Evolutionary conservation across 1,284 basidiomycete genomes (phyloP), one percentile per base, ranked within the genome.

Genomic region (Austroboletus niveus): DNA sequence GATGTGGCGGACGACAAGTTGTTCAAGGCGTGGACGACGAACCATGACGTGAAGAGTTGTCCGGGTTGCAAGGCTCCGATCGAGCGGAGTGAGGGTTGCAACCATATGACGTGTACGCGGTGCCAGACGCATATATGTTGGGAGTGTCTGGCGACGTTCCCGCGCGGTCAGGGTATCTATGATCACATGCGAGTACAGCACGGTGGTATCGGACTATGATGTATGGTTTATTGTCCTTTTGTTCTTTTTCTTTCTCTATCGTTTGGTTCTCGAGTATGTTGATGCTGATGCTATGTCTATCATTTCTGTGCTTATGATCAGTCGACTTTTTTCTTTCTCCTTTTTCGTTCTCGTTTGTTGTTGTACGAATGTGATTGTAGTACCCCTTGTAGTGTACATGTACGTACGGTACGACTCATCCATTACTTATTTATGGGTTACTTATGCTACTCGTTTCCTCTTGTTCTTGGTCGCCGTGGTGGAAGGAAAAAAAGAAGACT

Each of bases 101-200:
- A 89, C 66, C 88, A 90, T 63, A 82, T 90, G 76, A 82, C 78
- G 30, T 90, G 87, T 66, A 74, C 74, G 0, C 75, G 77, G 30
- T 90, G 87, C 64, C 76, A 79, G 58, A 81, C 84, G 2, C 87
- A 90, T 62, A 85, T 83, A 3, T 90, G 87, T 56, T 90, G 88
- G 88, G 79, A 80, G 15, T 90, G 87, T 63, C 60, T 85, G 62
- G 68, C 75, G 63, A 85, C 82, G 31, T 89, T 89, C 66, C 73
- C 78, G 0, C 69, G 71, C 27, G 80, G 82, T 7, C 69, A 80
- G 15, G 76, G 76, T 8, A 79, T 84, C n/a, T 84, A 84, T 54
- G 72, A 74, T 0, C 81, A 84, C 56, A 84, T 84, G 81, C 75
- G 75, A 5, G 34, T 47, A 3, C 61, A 62, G 45, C 81, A 84